phyloP scores from a whole-genome alignment of 805 yeast species.

The Candida vartiovaarae region DNA sequence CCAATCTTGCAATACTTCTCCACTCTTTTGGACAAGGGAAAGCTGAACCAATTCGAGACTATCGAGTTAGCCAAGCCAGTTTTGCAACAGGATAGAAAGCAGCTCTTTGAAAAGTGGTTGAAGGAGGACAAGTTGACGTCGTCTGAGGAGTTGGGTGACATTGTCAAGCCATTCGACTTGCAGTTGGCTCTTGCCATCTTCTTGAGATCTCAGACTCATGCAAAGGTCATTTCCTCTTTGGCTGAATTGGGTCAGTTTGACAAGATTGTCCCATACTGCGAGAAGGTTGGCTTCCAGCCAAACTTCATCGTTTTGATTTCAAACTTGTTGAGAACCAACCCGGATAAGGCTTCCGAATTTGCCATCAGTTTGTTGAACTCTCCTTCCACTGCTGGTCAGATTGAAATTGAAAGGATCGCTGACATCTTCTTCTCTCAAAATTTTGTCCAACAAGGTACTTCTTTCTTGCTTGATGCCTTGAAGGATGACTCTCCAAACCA shows the following conservation, averaged over 20 bases:
- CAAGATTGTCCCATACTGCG: constrained; percentile 89
- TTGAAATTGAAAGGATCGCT: constrained; percentile 81
- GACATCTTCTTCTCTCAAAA: constrained; percentile 94
- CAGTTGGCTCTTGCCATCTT: constrained; percentile 88
- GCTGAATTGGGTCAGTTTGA: constrained; percentile 97
- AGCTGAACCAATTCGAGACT: constrained; percentile 87
- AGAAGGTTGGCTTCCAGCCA: constrained; percentile 82
- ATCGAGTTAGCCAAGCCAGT: constrained; percentile 94
- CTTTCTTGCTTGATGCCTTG: constrained; percentile 89
- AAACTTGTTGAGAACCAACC: constrained; percentile 82
- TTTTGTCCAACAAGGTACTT: constrained; percentile 95
- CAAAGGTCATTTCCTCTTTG: constrained; percentile 83
- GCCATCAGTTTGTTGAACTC: constrained; percentile 75
- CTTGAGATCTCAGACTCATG: constrained; percentile 71
- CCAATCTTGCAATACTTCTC: constrained; percentile 92
- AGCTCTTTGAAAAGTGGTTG: constrained; percentile 91
- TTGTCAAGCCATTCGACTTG: constrained; percentile 81
- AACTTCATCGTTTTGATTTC: constrained; percentile 87
- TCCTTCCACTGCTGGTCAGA: constrained; percentile 47
- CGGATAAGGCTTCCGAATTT: constrained; percentile 98
- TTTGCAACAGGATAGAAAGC: constrained; percentile 89
- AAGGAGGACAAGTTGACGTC: constrained; percentile 89
- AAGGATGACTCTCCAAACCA: constrained; percentile 91
- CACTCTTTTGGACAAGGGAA: constrained; percentile 84
- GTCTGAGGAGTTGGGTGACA: constrained; percentile 97